A percentile compares a stretch with the other conserved stretches of the same genome.
Evolutionary conservation across 2,329 filamentous ascomycete genomes (phyloP).

Genomic region (Parastagonospora nodorum): DNA sequence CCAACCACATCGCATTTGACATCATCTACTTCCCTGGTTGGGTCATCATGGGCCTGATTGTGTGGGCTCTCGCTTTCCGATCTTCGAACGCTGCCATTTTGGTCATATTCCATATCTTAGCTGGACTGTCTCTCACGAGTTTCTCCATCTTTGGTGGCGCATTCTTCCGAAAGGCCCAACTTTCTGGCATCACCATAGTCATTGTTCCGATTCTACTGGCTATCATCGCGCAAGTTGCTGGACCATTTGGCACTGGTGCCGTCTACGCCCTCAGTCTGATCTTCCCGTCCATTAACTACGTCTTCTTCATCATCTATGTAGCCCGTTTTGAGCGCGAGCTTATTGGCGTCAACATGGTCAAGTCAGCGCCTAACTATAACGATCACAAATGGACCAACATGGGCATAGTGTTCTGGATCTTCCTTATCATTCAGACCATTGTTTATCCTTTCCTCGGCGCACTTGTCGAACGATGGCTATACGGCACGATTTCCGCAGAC

Average conservation of each 20-base stretch:
- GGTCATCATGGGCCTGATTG: constrained; percentile 75
- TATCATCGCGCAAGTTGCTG: constrained; percentile 79
- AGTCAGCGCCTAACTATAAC: constrained; percentile 60
- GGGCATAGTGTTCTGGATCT: constrained; percentile 77
- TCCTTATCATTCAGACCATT: constrained; percentile 77
- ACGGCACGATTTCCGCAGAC: constrained; percentile 70
- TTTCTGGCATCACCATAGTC: constrained; percentile 80
- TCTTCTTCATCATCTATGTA: constrained; percentile 78
- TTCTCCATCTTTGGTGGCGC: constrained; percentile 80
- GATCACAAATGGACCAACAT: constrained; percentile 64
- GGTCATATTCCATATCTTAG: constrained; percentile 69
- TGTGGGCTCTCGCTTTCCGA: constrained; percentile 63
- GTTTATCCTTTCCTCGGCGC: constrained; percentile 77
- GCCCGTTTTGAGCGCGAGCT: constrained; percentile 74
- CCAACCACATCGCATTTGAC: constrained; percentile 80
- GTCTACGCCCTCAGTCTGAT: constrained; percentile 74
- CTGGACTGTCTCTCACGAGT: constrained; percentile 77
- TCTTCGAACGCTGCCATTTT: constrained; percentile 51
- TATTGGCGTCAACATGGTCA: constrained; percentile 63
- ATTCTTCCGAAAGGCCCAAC: constrained; percentile 85
- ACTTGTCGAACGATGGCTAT: constrained; percentile 72
- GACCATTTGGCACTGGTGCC: constrained; percentile 63
- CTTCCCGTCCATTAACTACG: constrained; percentile 87
- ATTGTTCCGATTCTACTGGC: constrained; percentile 76
- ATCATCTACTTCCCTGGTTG: constrained; percentile 81